Base-by-base conservation (phyloP, 768 basidiomycete genomes). In the Kwoniella sp. region DNA sequence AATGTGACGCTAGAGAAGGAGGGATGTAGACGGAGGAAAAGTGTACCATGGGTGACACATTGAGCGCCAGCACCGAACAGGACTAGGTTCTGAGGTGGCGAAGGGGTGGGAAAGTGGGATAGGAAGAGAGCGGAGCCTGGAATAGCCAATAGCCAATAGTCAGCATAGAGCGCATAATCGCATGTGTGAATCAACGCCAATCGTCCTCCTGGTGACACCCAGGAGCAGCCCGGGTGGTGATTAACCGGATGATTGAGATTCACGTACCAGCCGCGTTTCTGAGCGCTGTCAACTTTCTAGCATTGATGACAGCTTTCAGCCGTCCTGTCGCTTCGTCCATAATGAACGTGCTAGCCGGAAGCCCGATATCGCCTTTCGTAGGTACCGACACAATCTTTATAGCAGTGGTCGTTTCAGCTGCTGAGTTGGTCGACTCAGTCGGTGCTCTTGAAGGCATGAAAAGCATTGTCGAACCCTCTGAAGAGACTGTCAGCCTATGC, bases 361-460 rank as follows among this genome's bases (percentile, higher is more conserved):
- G 74, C 0, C 92, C 92, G 1, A 81, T 76, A 21, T 67, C 71
- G 49, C 83, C 83, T 1, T 78, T 58, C 5, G 40, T 53, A 13
- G 92, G 92, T 1, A 92, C 83, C 27, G 86, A 88, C 2, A 91
- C 92, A n/a, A 91, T 84, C 79, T 96, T 94, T 64, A 91, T 66
- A 8, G 73, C 82, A 81, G 1, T 88, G 88, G 1, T 86, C 17
- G 33, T 57, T n/a, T n/a, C n/a, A n/a, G n/a, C n/a, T n/a, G n/a
- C n/a, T 9, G 55, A 36, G 12, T 15, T 15, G 40, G 8, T 44
- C 17, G 8, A 15, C 15, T 10, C 1, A 26, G 61, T 63, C 17
- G 62, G 62, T 15, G 88, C 82, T 25, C 88, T 85, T 7, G 90
- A 86, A 1, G 92, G 91, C 92, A 95, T 95, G 79, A 92, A 89